A percentile compares a stretch with the other conserved stretches of the same genome.
These are phyloP conservation scores for Spiraea crenata DNA, from an alignment of 331 rosid species.

Conservation along the genomic window DNA sequence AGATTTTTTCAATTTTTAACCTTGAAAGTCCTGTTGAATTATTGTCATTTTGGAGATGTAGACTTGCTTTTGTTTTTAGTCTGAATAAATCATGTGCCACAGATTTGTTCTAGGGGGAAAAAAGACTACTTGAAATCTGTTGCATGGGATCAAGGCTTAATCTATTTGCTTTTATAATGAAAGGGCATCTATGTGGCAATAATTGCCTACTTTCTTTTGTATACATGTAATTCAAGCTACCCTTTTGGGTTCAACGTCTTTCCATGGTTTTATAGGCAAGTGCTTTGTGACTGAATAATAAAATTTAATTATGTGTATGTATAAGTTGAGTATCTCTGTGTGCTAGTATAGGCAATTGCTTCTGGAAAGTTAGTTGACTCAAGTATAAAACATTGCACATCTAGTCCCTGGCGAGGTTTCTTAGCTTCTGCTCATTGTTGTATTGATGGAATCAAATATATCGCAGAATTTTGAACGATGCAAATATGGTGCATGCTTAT, in stretches of 20 bases:
- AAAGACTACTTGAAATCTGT: not conserved
- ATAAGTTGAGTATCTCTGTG: slow-evolving; percentile 1
- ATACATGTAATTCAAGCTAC: not conserved
- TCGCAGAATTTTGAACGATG: slow-evolving; percentile 85
- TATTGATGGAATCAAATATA: slow-evolving; percentile 28
- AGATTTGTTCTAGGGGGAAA: not conserved
- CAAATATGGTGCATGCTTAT: slow-evolving; percentile 70
- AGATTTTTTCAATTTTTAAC: not conserved
- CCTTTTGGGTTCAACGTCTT: not conserved
- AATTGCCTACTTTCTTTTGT: not conserved
- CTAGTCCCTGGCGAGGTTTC: not conserved
- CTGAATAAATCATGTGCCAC: not conserved
- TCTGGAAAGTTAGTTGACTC: slow-evolving; percentile 15
- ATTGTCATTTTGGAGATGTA: not conserved
- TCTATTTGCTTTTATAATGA: not conserved
- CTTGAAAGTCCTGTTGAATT: not conserved
- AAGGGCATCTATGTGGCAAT: not conserved
- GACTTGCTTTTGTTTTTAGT: not conserved
- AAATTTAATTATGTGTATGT: not conserved
- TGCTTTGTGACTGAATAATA: not conserved
- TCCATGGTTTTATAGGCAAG: slow-evolving; percentile 4
- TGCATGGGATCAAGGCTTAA: slow-evolving; percentile 4
- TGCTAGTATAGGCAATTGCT: slow-evolving; percentile 24
- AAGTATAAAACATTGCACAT: not conserved
- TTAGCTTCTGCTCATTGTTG: slow-evolving; percentile 1